Base-by-base conservation (phyloP, 768 basidiomycete genomes). In the Collybia nuda region DNA sequence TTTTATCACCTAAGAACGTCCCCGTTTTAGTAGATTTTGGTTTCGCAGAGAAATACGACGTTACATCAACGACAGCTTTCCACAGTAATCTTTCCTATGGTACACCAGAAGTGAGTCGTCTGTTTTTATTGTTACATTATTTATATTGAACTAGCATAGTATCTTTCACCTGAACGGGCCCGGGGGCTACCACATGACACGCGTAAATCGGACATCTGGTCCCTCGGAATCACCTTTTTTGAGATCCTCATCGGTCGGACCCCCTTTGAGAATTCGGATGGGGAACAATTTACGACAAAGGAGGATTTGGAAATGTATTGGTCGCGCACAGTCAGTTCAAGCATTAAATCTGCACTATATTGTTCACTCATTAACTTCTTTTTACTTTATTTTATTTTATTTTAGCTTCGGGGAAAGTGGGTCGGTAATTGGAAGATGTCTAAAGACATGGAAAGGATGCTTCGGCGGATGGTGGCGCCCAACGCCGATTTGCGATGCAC, bases 1-100 rank as follows among this genome's bases (percentile, higher is more conserved):
- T 99, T 2, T 75, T 99, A 40, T 89, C 90, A 0, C 68, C 72
- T 48, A 77, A 85, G 56, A 86, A 86, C 59, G 72, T 93, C 1
- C 92, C 93, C 0, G 88, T 97, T 2, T 80, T 98, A 3, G 88
- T 97, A 32, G 97, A 98, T 67, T 99, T 97, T 61, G 96, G 97
- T 1, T 99, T 98, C 59, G 93, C 96, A 1, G 90, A 96, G 61
- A 83, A 82, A 56, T 94, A 94, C 62, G 86, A 91, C 55, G 60
- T 78, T 38, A 65, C 70, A 1, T 81, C 84, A 0, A 64, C 73
- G 15, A 82, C 81, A 17, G 85, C 88, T 1, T 93, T 93, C 72
- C 82, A 85, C 55, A 90, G 88, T 58, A 89, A 89, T 59, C 77
- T 92, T 40, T 82, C 90, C 0, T 90, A 90, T 62, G 96, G 94